Conservation (phyloP, 805 yeast species). For the Cyberlindnera veronae region DNA sequence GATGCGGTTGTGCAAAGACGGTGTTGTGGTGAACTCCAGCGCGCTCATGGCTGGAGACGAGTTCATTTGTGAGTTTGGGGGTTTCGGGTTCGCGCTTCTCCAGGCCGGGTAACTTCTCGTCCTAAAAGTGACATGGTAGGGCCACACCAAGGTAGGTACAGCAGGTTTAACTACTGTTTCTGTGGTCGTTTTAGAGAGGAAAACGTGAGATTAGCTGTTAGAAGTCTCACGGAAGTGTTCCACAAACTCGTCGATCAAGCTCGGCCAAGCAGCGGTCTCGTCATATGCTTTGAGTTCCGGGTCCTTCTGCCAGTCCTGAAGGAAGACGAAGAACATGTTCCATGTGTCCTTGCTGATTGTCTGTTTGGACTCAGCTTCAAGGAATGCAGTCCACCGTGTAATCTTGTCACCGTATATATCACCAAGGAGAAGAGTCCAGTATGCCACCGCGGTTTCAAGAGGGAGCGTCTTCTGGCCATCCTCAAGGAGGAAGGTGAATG, state of each 20-base stretch:
- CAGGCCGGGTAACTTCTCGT: no score
- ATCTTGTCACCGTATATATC: constrained; percentile 31
- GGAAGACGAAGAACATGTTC: constrained; percentile 76
- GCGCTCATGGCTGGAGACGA: no score
- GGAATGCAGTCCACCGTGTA: constrained; percentile 58
- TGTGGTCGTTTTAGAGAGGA: no score
- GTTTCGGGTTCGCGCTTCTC: no score
- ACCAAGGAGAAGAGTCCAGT: constrained; percentile 70
- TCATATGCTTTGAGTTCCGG: constrained; percentile 59
- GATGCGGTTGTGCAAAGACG: no score
- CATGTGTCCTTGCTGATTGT: constrained; percentile 72
- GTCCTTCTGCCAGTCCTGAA: constrained; percentile 49
- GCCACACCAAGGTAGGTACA: no score
- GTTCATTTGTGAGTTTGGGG: no score
- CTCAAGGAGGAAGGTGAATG: constrained; percentile 66
- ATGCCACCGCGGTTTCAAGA: constrained; percentile 61
- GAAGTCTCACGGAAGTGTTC: constrained; percentile 39
- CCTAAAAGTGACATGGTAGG: no score
- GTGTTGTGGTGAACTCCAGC: no score
- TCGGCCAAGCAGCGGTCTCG: constrained; percentile 90
- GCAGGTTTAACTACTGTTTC: no score
- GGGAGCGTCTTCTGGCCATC: constrained; percentile 51
- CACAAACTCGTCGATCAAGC: constrained; percentile 78
- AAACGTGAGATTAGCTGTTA: no score
- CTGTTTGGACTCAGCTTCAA: constrained; percentile 40